Percentiles rank a stretch among this genome's conserved stretches.
phyloP scores from a whole-genome alignment of 495 filamentous ascomycete genomes.

The Daldinia vernicosa region DNA sequence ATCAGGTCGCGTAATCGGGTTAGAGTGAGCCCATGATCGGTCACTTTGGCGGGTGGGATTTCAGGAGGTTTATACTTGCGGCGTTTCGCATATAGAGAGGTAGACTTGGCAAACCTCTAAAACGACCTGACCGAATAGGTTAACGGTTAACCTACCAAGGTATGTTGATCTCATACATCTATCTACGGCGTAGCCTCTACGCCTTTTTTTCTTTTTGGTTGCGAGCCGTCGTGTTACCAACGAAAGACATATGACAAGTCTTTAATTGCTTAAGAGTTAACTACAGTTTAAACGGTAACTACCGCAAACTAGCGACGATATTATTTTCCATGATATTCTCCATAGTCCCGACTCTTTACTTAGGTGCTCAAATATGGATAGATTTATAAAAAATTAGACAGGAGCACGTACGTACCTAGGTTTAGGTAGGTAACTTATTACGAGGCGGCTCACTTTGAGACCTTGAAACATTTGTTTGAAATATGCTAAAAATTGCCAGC shows the following conservation, averaged over 20 bases:
- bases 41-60: conserved; percentile 30
- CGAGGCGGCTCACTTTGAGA: conserved; percentile 20
- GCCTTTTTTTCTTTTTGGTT: background rate
- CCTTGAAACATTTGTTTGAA: conserved; percentile 43
- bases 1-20: conserved; percentile 19
- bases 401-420: background rate
- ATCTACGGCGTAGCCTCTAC: conserved; percentile 9
- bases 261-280: background rate
- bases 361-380: background rate
- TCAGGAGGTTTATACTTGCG: conserved; percentile 28
- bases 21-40: conserved; percentile 32
- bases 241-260: background rate
- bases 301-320: background rate
- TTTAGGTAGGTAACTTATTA: too few relatives aligned
- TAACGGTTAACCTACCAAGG: conserved; percentile 16
- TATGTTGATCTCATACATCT: background rate
- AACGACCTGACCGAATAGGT: conserved; percentile 21
- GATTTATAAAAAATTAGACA: background rate
- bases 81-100: conserved; percentile 35
- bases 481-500: conserved; percentile 39
- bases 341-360: background rate
- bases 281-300: background rate
- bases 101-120: conserved; percentile 5
- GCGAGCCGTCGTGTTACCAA: background rate
- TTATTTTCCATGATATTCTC: background rate